phyloP scores from a whole-genome alignment of 2,329 filamentous ascomycete species.

The Dactylellina cionopaga region DNA sequence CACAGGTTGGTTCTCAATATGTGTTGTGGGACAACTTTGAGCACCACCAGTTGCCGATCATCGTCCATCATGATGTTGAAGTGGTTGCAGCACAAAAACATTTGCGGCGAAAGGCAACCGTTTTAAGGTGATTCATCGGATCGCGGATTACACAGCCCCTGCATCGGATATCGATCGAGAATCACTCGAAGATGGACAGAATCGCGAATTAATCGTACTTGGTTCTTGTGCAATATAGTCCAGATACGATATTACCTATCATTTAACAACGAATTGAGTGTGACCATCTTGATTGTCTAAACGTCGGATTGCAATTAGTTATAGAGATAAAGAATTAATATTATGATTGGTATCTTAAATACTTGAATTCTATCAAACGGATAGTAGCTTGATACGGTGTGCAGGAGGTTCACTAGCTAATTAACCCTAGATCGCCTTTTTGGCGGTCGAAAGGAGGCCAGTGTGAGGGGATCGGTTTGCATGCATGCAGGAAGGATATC shows the following conservation, averaged over 20 bases:
- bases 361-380: background rate
- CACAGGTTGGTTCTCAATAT: background rate
- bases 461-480: no score
- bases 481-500: background rate
- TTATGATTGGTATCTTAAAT: background rate
- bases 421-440: background rate
- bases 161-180: conserved; percentile 36
- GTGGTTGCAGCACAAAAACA: background rate
- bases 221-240: no score
- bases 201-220: no score
- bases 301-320: no score
- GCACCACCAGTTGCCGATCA: conserved; percentile 8
- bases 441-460: no score
- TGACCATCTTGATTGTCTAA: no score
- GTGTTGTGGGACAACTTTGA: conserved; percentile 3
- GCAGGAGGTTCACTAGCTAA: background rate
- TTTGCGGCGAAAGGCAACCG: conserved; percentile 23
- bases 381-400: background rate
- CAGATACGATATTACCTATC: no score
- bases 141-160: conserved; percentile 15
- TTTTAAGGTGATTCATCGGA: conserved; percentile 4
- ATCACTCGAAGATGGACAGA: no score
- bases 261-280: no score
- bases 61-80: no score
- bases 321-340: background rate